These are phyloP conservation scores for Diplodia mutila DNA, from an alignment of 2,329 filamentous ascomycete species.

Conservation along the genomic window DNA sequence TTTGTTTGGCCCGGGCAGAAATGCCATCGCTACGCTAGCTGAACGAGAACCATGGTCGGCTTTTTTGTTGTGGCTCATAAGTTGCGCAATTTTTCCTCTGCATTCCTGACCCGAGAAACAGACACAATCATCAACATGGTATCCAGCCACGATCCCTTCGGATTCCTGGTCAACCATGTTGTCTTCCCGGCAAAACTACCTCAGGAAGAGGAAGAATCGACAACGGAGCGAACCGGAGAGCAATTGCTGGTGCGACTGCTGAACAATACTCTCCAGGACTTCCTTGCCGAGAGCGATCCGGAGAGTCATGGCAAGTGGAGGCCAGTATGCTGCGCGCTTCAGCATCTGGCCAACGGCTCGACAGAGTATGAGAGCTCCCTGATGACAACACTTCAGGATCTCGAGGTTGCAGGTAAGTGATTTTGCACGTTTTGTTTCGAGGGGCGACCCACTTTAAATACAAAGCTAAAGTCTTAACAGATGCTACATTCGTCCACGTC, in stretches of 20 bases:
- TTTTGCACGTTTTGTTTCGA: neutral
- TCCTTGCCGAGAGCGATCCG: neutral
- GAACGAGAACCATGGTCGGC: too few species aligned
- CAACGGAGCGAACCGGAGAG: neutral
- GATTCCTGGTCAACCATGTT: slow-evolving; percentile 51
- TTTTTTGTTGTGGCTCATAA: too few species aligned
- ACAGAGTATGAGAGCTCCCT: neutral
- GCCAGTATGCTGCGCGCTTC: neutral
- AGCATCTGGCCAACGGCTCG: neutral
- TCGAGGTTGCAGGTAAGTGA: neutral
- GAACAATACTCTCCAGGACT: neutral
- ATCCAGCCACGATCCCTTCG: neutral
- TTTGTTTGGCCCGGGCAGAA: too few species aligned
- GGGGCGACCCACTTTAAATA: too few species aligned
- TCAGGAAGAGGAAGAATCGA: slow-evolving; percentile 37
- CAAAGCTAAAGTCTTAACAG: neutral
- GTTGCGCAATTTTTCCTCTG: too few species aligned
- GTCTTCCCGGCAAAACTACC: slow-evolving; percentile 56
- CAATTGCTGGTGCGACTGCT: neutral
- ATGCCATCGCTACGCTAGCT: too few species aligned
- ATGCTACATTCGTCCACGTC: slow-evolving; percentile 41
- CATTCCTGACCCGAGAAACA: too few species aligned
- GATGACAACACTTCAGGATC: neutral
- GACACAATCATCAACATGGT: too few species aligned
- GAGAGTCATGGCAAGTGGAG: neutral